Evolutionary conservation across 371 early-diverging fungal genomes (phyloP).

Genomic region (Zancudomyces culisetae): DNA sequence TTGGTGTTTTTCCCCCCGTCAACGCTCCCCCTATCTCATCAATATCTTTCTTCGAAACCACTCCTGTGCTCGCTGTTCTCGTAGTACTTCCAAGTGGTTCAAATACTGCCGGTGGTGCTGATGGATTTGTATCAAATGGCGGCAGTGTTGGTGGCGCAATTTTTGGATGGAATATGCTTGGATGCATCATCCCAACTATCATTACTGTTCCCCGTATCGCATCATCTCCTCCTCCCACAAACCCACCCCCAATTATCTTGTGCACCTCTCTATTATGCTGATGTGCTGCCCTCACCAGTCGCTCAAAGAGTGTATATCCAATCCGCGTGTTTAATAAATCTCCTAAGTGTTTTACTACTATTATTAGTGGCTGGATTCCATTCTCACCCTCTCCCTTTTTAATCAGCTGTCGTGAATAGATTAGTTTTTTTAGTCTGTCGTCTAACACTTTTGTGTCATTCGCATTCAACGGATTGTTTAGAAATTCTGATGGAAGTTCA

Average conservation of each 20-base stretch:
- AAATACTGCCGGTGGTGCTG: conserved; percentile 14
- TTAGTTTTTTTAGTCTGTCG: conserved; percentile 8
- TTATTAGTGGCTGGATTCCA: conserved; percentile 13
- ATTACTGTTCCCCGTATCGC: conserved; percentile 7
- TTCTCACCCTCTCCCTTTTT: not conserved
- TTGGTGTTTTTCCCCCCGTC: not conserved
- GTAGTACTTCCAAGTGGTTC: not conserved
- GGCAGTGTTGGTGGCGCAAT: conserved; percentile 21
- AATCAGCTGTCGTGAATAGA: not conserved
- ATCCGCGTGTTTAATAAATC: conserved; percentile 23
- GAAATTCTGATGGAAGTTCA: conserved; percentile 15
- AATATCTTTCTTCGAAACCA: not conserved
- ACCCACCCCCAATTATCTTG: not conserved
- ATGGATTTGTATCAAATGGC: conserved; percentile 22
- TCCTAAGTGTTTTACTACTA: conserved; percentile 21
- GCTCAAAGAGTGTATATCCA: conserved; percentile 23
- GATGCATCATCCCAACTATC: conserved; percentile 22
- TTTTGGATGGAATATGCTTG: conserved; percentile 20
- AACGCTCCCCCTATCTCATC: not conserved
- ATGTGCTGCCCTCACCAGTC: conserved; percentile 8
- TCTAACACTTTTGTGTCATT: conserved; percentile 17
- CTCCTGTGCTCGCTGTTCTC: not conserved
- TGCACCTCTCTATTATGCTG: conserved; percentile 7
- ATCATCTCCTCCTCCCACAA: not conserved
- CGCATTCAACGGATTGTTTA: conserved; percentile 18